Conservation (phyloP, 176 grass and related monocot genomes). For the Zoysia pacifica region DNA sequence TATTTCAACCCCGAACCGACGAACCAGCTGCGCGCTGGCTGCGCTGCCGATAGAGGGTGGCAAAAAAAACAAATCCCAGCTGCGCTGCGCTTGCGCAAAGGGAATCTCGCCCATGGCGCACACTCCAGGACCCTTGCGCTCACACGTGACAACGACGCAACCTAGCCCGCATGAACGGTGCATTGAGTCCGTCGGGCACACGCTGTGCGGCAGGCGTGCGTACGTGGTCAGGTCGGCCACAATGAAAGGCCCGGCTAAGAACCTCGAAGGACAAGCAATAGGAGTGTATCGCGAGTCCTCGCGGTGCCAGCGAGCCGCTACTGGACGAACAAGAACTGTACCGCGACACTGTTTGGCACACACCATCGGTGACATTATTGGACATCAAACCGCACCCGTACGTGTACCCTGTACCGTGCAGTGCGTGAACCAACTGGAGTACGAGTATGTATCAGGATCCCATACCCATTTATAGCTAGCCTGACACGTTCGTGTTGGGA, state of each 20-base stretch:
- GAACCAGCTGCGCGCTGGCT: background rate
- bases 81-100: background rate
- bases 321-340: background rate
- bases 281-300: background rate
- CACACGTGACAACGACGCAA: slow-evolving; percentile 14
- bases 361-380: background rate
- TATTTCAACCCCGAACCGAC: background rate
- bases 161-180: background rate
- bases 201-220: background rate
- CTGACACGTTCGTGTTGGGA: background rate
- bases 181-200: background rate
- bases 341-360: background rate
- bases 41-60: background rate
- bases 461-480: background rate
- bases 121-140: background rate
- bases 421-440: background rate
- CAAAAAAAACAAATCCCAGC: background rate
- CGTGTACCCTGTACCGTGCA: background rate
- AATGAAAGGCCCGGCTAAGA: background rate
- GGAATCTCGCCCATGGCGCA: background rate
- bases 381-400: background rate
- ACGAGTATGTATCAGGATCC: too few species aligned
- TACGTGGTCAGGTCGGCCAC: slow-evolving; percentile 8
- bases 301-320: background rate
- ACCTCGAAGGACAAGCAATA: background rate